Percentiles rank a stretch among this genome's conserved stretches.
phyloP scores from a whole-genome alignment of 1,284 basidiomycete species.

The Mycosarcoma mackinlayi region DNA sequence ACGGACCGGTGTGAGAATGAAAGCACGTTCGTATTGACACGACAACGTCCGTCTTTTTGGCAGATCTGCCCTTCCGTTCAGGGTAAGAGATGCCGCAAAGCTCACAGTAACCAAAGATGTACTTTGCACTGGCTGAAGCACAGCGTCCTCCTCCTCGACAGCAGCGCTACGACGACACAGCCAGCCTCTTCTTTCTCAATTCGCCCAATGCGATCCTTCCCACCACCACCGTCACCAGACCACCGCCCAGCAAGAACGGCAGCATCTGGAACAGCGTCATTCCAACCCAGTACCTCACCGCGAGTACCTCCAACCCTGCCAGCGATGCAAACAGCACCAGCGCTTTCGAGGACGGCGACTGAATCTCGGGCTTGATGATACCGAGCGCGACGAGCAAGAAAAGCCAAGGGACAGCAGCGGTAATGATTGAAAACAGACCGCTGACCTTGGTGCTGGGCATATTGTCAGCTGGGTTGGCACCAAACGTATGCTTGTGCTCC shows the following conservation, averaged over 20 bases:
- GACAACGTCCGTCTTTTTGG: too few relatives aligned
- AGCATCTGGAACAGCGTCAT: slow-evolving; percentile 60
- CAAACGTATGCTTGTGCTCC: slow-evolving; percentile 58
- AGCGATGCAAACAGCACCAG: slow-evolving; percentile 39
- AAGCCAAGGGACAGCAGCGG: slow-evolving; percentile 49
- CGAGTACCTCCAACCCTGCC: slow-evolving; percentile 45
- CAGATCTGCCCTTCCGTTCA: too few relatives aligned
- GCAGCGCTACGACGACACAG: slow-evolving; percentile 15
- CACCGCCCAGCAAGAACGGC: slow-evolving; percentile 45
- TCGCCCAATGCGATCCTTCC: slow-evolving; percentile 52
- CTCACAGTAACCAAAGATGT: too few relatives aligned
- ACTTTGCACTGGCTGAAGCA: too few relatives aligned
- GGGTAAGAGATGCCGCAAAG: too few relatives aligned
- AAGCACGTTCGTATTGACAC: too few relatives aligned
- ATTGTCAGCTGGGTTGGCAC: slow-evolving; percentile 49
- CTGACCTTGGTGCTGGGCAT: slow-evolving; percentile 57
- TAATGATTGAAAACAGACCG: slow-evolving; percentile 42
- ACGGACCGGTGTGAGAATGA: too few relatives aligned
- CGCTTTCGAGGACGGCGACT: slow-evolving; percentile 23
- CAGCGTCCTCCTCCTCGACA: background rate
- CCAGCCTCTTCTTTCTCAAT: slow-evolving; percentile 40
- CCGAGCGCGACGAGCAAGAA: slow-evolving; percentile 40
- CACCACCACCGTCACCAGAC: slow-evolving; percentile 47
- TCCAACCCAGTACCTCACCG: slow-evolving; percentile 55
- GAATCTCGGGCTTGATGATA: slow-evolving; percentile 22